Base-by-base conservation (phyloP, 1,284 basidiomycete species). In the Ustilago cynodontis region DNA sequence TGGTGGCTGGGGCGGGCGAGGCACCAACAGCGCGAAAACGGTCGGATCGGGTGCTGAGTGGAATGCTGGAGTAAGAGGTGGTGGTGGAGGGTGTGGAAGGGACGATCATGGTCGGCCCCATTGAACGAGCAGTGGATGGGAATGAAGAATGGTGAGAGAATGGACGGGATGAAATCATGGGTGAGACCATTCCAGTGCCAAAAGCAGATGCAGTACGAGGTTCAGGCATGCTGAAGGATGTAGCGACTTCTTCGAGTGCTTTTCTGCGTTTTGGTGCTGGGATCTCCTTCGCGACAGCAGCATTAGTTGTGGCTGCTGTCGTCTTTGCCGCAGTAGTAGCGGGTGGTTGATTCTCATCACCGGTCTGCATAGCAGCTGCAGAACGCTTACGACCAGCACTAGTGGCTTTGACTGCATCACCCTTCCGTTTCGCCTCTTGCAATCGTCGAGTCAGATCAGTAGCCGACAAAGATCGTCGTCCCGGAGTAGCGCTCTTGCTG, bases 371-470 rank as follows among this genome's bases (percentile, higher is more conserved):
- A 10, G 47, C 51, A 28, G 61, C 58, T 13, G 71, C 66, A 28
- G 66, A 45, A 16, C 71, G 71, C 59, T 74, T 74, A 10, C 66
- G 62, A 33, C 59, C 43, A 4, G 47, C 51, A 50, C 18, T 56
- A 18, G 49, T 57, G 33, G 50, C 31, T 14, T 52, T 50, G 24
- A 59, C 55, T 1, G 56, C 63, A 47, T 72, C 70, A 5, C 64
- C 67, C 28, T 75, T 75, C 18, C 59, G 43, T 51, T 67, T 70
- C 0, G 73, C 73, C 43, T 71, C 68, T 20, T 76, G 73, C 65
- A 76, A 33, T n/a, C 73, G 59, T n/a, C 62, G 50, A n/a, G 73
- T 76, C 4, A 76, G 61, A 26, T 76, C 73, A 5, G 64, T 71
- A 9, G 68, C 68, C 1, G 73, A 76, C 29, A 76, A 26, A n/a